These are phyloP conservation scores for Botrytis fragariae DNA, from an alignment of 2,329 filamentous ascomycete genomes.

Conservation along the genomic window DNA sequence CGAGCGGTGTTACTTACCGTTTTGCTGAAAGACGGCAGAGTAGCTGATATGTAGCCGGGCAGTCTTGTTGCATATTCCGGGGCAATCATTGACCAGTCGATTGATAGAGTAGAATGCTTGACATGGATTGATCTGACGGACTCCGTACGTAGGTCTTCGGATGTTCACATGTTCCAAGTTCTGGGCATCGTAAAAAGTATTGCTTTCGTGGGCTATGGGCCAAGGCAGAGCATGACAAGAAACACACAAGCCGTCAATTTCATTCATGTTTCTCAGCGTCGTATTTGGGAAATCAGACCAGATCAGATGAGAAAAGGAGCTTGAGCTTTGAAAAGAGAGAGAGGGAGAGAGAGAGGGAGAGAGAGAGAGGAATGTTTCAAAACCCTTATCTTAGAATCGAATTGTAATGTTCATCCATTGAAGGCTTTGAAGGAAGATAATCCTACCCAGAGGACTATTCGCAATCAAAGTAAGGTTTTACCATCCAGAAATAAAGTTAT, in stretches of 20 bases:
- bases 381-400: neutral
- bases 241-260: neutral
- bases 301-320: neutral
- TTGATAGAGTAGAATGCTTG: neutral
- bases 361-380: neutral
- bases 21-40: neutral
- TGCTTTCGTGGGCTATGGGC: neutral
- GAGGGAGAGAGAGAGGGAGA: too few species aligned
- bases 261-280: neutral
- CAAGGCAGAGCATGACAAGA: neutral
- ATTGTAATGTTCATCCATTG: neutral
- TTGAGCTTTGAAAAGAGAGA: neutral
- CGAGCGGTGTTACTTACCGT: neutral
- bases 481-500: neutral
- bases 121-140: neutral
- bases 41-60: neutral
- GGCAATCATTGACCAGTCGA: neutral
- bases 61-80: neutral
- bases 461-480: constrained; percentile 1
- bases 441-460: neutral
- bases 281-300: neutral
- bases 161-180: neutral
- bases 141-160: neutral
- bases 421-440: neutral
- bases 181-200: neutral